phyloP scores from a whole-genome alignment of 1,139 yeast species.

The Magnusiomyces magnusii region DNA sequence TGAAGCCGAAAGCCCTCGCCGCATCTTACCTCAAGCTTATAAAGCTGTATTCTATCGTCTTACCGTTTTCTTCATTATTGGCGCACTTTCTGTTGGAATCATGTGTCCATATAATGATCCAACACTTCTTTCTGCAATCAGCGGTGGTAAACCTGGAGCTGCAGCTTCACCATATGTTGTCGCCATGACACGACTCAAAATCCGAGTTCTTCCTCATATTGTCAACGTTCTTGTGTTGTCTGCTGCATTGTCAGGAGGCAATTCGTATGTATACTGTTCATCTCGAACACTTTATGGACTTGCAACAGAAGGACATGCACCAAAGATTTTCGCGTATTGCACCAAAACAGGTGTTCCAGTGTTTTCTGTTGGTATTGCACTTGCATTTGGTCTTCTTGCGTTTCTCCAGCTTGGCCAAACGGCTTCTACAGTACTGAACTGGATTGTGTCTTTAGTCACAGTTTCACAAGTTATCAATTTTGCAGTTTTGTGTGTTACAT shows the following conservation, averaged over 20 bases:
- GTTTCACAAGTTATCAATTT: slow-evolving; percentile 74
- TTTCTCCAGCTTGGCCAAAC: slow-evolving; percentile 49
- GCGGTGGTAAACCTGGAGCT: slow-evolving; percentile 47
- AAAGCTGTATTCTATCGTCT: slow-evolving; percentile 49
- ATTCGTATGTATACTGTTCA: slow-evolving; percentile 63
- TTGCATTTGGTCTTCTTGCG: slow-evolving; percentile 35
- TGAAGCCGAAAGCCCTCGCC: slow-evolving; percentile 69
- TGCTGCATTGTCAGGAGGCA: slow-evolving; percentile 66
- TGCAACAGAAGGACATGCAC: slow-evolving; percentile 50
- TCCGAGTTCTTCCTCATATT: slow-evolving; percentile 49
- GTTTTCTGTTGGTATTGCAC: slow-evolving; percentile 41
- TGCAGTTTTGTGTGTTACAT: slow-evolving; percentile 55
- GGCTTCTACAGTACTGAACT: slow-evolving; percentile 60
- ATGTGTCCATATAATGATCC: slow-evolving; percentile 50
- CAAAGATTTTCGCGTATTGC: slow-evolving; percentile 37
- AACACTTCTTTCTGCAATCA: slow-evolving; percentile 37
- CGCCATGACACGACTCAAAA: slow-evolving; percentile 49
- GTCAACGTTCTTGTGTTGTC: slow-evolving; percentile 55
- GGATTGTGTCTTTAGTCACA: slow-evolving; percentile 71
- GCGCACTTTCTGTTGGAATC: slow-evolving; percentile 54
- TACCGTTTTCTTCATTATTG: slow-evolving; percentile 59
- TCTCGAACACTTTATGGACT: slow-evolving; percentile 51
- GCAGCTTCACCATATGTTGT: slow-evolving; percentile 59
- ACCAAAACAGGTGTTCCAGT: slow-evolving; percentile 55
- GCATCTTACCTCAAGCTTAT: slow-evolving; percentile 67